A percentile compares a stretch with the other conserved stretches of the same genome.
Conservation (phyloP, 106 monocot species). For the Phalaenopsis equestris region DNA sequence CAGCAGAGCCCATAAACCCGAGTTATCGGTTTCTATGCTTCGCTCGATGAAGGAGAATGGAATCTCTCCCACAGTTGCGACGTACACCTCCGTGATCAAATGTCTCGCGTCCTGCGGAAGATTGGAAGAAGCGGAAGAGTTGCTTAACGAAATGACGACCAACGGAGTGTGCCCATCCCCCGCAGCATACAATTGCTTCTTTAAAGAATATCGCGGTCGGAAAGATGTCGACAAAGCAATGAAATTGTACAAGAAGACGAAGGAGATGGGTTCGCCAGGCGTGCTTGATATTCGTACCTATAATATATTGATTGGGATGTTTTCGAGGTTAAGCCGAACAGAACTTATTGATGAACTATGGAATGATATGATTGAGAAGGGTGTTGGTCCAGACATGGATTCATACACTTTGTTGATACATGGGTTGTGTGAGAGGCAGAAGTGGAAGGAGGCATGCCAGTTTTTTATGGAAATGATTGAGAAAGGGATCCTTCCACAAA, state of each 20-base stretch:
- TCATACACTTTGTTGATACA: conserved; percentile 80
- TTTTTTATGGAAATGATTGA: conserved; percentile 99
- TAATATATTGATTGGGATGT: conserved; percentile 71
- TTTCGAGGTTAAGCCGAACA: conserved; percentile 35
- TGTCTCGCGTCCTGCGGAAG: conserved; percentile 89
- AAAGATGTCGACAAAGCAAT: conserved; percentile 54
- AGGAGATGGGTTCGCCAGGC: conserved; percentile 24
- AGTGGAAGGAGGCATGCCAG: conserved; percentile 79
- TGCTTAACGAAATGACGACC: conserved; percentile 66
- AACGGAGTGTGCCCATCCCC: conserved; percentile 56
- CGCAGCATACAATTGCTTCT: conserved; percentile 89
- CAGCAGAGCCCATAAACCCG: conserved; percentile 89
- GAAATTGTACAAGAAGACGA: conserved; percentile 72
- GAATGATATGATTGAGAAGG: conserved; percentile 64
- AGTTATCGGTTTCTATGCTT: conserved; percentile 46
- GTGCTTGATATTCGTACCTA: conserved; percentile 70
- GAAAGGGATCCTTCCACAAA: conserved; percentile 88
- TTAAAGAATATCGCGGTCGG: conserved; percentile 88
- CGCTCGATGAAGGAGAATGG: conserved; percentile 70
- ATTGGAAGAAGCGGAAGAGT: conserved; percentile 69
- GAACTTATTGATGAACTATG: conserved; percentile 58
- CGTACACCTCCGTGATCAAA: conserved; percentile 88
- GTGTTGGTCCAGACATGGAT: conserved; percentile 76
- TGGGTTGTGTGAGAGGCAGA: conserved; percentile 61
- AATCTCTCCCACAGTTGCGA: conserved; percentile 72